Conservation (phyloP, 2,329 filamentous ascomycete species). For the Zymoseptoria crescenta region DNA sequence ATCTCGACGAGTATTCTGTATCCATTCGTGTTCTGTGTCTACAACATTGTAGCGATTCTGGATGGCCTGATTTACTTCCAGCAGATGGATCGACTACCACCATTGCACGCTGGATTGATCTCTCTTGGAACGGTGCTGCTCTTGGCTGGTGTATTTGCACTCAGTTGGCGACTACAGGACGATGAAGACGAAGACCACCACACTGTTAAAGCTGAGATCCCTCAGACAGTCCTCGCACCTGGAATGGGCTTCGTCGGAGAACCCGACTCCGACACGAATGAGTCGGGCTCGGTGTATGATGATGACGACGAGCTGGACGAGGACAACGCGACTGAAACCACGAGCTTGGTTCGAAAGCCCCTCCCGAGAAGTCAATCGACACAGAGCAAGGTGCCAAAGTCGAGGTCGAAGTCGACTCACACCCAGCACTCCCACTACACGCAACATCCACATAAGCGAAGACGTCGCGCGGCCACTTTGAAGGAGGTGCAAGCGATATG, state of each 20-base stretch:
- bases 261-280: slow-evolving; percentile 22
- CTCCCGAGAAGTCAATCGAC: slow-evolving; percentile 10
- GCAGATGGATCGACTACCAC: slow-evolving; percentile 71
- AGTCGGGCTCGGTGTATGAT: slow-evolving; percentile 16
- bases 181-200: slow-evolving; percentile 49
- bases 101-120: slow-evolving; percentile 71
- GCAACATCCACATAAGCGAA: slow-evolving; percentile 12
- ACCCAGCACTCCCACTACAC: background rate
- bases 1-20: slow-evolving; percentile 94
- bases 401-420: background rate
- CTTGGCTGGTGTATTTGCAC: slow-evolving; percentile 75
- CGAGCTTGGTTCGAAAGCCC: slow-evolving; percentile 15
- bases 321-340: slow-evolving; percentile 15
- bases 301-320: slow-evolving; percentile 18
- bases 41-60: slow-evolving; percentile 97
- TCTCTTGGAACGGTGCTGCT: slow-evolving; percentile 79
- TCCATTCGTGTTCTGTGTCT: slow-evolving; percentile 94
- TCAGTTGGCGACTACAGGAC: slow-evolving; percentile 89
- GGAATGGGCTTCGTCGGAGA: slow-evolving; percentile 56
- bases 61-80: slow-evolving; percentile 96
- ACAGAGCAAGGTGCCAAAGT: slow-evolving; percentile 7
- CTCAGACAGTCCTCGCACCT: slow-evolving; percentile 65
- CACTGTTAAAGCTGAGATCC: slow-evolving; percentile 30
- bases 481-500: slow-evolving; percentile 28
- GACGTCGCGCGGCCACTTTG: slow-evolving; percentile 27